Base-by-base conservation (phyloP, 2,329 filamentous ascomycete species). In the Scytalidium lignicola region DNA sequence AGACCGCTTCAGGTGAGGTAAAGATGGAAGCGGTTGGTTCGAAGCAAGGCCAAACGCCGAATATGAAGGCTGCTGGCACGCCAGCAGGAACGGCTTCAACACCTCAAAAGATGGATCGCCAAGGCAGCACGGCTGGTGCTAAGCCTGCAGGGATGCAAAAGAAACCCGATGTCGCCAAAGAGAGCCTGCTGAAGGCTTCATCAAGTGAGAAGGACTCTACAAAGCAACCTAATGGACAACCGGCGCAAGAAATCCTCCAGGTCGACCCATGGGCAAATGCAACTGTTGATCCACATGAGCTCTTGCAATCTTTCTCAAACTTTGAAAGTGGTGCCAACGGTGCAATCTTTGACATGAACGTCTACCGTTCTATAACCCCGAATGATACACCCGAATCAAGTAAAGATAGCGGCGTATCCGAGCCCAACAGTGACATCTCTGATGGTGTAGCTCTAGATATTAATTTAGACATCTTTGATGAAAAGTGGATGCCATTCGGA, bases 301-400 rank as follows among this genome's bases (percentile, higher is more conserved):
- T 80, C 4, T 67, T 74, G 46, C 63, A 66, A 21, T 60, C 61
- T 15, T 65, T 78, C 15, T 63, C 66, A 18, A 62, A 64, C 2
- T 64, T 75, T 5, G 73, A 75, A 37, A 55, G 60, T 58, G 50
- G 68, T 61, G 70, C 67, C 28, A 66, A 67, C 9, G 79, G 74
- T 17, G 70, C 76, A 2, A 74, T 80, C 48, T 70, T 71, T 12
- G 77, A 83, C 53, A 72, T 77, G 61, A 71, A 65, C 47, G 67
- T 77, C 8, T 82, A 80, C 57, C 74, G 75, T 18, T 73, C 76
- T 1, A 67, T 77, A 49, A 80, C 80, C 20, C 80, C 80, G 0
- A 80, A 82, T 51, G 79, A 84, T 59, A 85, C 82, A 7, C 82
- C 81, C 0, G 81, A 83, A 55, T 84, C 80, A 2, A 79, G 72